Percentiles rank a stretch among this genome's conserved stretches.
phyloP scores from a whole-genome alignment of 176 grass and related monocot genomes.

The Chloris gayana region DNA sequence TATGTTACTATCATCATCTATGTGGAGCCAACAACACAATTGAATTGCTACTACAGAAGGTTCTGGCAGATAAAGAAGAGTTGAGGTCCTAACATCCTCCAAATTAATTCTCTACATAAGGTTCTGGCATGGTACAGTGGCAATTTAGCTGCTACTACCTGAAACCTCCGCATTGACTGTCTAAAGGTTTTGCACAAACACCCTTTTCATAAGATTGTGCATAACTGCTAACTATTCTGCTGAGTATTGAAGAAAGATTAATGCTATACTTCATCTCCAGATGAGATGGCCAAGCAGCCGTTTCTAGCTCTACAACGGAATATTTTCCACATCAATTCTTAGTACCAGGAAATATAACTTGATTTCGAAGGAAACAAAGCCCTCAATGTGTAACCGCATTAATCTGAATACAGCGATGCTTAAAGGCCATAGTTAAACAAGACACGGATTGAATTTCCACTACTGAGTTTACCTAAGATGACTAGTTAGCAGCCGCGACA shows the following conservation, averaged over 20 bases:
- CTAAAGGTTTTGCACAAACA: not conserved
- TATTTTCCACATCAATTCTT: not conserved
- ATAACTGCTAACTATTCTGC: not conserved
- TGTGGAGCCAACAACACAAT: not conserved
- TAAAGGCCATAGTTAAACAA: conserved; percentile 9
- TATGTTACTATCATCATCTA: not conserved
- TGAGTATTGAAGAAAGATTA: not conserved
- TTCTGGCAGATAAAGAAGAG: no score
- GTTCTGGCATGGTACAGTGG: not conserved
- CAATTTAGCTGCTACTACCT: not conserved
- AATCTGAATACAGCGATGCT: not conserved
- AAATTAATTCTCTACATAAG: no score
- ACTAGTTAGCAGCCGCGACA: not conserved
- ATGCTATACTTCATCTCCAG: not conserved
- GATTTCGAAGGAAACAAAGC: not conserved
- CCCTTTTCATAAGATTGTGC: not conserved
- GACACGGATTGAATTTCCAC: not conserved
- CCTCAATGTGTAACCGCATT: not conserved
- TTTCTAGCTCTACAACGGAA: not conserved
- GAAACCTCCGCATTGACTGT: not conserved
- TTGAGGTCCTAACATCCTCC: no score
- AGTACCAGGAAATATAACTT: not conserved
- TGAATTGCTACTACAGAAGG: no score
- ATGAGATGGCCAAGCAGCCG: not conserved
- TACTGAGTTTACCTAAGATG: not conserved